These are phyloP conservation scores for Yamadazyma blattariae DNA, from an alignment of 1,139 yeast genomes.

Conservation along the genomic window DNA sequence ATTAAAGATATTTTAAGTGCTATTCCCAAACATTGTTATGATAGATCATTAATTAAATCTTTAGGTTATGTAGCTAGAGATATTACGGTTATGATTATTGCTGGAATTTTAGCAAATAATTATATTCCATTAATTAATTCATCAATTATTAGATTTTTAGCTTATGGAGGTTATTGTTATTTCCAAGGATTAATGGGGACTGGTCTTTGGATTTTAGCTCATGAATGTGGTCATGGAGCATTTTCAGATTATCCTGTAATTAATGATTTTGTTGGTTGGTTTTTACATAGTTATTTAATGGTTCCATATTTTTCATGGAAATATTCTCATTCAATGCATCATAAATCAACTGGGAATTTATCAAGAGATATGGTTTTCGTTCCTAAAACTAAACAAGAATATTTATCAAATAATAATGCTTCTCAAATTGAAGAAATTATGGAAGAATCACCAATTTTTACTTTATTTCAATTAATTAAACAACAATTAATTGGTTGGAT, in stretches of 20 bases:
- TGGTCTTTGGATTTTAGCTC: slow-evolving; percentile 64
- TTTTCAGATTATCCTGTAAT: slow-evolving; percentile 54
- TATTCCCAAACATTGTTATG: slow-evolving; percentile 62
- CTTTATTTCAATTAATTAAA: slow-evolving; percentile 39
- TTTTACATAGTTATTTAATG: slow-evolving; percentile 53
- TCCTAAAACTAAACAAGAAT: slow-evolving; percentile 52
- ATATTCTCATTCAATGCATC: slow-evolving; percentile 58
- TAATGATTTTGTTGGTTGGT: slow-evolving; percentile 60
- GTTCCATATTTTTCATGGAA: slow-evolving; percentile 68
- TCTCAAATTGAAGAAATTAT: slow-evolving; percentile 41
- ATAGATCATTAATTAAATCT: slow-evolving; percentile 48
- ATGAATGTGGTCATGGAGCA: slow-evolving; percentile 67
- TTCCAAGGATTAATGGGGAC: slow-evolving; percentile 47
- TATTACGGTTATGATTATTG: slow-evolving; percentile 37
- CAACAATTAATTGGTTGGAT: slow-evolving; percentile 60
- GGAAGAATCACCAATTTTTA: slow-evolving; percentile 53
- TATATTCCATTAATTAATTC: slow-evolving; percentile 51
- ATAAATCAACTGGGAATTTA: slow-evolving; percentile 61
- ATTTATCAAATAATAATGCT: slow-evolving; percentile 23
- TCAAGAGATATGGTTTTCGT: slow-evolving; percentile 62
- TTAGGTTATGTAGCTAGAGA: slow-evolving; percentile 60
- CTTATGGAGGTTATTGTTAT: slow-evolving; percentile 54
- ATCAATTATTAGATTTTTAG: slow-evolving; percentile 42
- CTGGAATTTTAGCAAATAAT: slow-evolving; percentile 46
- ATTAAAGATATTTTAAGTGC: slow-evolving; percentile 60